phyloP scores from a whole-genome alignment of 164 flowering plant species.

The Umbilicus rupestris region DNA sequence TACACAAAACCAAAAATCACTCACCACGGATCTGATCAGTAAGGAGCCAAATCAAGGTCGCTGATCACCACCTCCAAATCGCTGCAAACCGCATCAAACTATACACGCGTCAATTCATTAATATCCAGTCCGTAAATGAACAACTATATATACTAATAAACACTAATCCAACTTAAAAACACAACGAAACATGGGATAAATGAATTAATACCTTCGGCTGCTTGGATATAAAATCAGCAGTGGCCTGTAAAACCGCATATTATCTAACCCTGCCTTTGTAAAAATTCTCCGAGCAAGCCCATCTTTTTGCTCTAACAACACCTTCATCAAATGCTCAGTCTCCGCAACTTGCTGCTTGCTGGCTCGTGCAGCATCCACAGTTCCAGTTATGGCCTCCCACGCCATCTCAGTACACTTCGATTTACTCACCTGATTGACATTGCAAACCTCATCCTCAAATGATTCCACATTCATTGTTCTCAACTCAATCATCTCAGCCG shows the following conservation, averaged over 20 bases:
- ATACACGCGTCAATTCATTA: neutral
- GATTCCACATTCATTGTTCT: no score
- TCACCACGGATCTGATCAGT: neutral
- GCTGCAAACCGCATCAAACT: neutral
- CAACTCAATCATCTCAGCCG: neutral
- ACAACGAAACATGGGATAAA: neutral
- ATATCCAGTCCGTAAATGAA: neutral
- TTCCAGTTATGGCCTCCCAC: constrained; percentile 81
- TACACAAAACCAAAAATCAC: neutral
- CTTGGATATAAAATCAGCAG: constrained; percentile 60
- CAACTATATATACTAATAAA: no score
- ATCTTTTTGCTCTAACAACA: constrained; percentile 89
- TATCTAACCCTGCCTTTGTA: constrained; percentile 85
- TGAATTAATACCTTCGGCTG: constrained; percentile 76
- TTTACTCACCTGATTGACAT: constrained; percentile 27
- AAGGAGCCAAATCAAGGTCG: neutral
- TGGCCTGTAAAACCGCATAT: constrained; percentile 68
- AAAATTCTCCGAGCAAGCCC: constrained; percentile 88
- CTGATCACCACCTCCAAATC: neutral
- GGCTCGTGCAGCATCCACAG: constrained; percentile 63
- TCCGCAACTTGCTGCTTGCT: constrained; percentile 84
- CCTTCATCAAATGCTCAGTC: constrained; percentile 90
- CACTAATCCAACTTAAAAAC: neutral
- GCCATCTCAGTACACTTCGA: constrained; percentile 90
- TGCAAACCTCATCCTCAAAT: neutral